Evolutionary conservation across 2,329 filamentous ascomycete genomes (phyloP).

Genomic region (Blumeria hordei): DNA sequence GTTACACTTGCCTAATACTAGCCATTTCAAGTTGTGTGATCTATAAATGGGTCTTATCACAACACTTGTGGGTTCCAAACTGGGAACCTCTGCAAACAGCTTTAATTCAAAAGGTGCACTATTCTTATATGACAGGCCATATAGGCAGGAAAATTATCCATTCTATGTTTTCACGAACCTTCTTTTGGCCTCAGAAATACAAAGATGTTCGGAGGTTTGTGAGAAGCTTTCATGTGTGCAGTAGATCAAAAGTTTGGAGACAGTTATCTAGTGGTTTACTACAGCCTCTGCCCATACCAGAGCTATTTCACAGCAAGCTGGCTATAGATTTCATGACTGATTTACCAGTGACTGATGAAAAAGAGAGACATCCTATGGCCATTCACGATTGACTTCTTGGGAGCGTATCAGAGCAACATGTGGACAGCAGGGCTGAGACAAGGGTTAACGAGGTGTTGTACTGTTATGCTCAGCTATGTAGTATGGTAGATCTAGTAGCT

Average conservation of each 20-base stretch:
- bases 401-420: no score
- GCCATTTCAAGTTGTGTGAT: no score
- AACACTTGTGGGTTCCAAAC: not conserved
- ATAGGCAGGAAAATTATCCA: not conserved
- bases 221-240: not conserved
- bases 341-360: no score
- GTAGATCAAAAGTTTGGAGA: not conserved
- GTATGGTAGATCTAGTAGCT: no score
- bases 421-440: no score
- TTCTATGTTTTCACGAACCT: not conserved
- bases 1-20: no score
- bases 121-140: not conserved
- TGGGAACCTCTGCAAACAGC: not conserved
- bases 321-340: not conserved
- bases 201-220: not conserved
- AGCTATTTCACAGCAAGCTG: not conserved
- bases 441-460: no score
- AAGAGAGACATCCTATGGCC: no score
- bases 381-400: no score
- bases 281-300: not conserved
- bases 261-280: not conserved
- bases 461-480: no score
- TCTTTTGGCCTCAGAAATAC: not conserved
- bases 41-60: no score
- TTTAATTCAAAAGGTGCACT: not conserved